phyloP scores from a whole-genome alignment of 2,329 filamentous ascomycete species.

The Xylariaceae sp. region DNA sequence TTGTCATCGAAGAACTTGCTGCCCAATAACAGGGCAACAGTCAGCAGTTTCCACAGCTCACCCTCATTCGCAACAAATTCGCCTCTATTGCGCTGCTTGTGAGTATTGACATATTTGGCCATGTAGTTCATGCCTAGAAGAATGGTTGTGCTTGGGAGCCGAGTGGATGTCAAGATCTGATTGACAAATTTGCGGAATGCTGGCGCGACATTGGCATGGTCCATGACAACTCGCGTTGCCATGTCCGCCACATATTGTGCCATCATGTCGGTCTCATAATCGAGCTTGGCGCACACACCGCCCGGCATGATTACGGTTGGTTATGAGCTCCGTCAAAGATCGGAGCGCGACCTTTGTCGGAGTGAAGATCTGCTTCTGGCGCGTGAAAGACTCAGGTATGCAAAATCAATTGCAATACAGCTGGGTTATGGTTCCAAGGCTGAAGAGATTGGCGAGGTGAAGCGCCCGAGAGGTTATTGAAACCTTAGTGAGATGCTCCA shows the following conservation, averaged over 20 bases:
- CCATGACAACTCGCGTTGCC: conserved; percentile 61
- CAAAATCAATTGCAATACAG: conserved; percentile 24
- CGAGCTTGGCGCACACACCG: conserved; percentile 88
- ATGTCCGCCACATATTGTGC: conserved; percentile 92
- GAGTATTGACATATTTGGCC: conserved; percentile 75
- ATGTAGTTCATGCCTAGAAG: conserved; percentile 87
- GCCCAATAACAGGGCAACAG: conserved; percentile 77
- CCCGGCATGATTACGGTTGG: conserved; percentile 59
- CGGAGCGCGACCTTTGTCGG: conserved; percentile 29
- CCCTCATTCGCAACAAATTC: conserved; percentile 55
- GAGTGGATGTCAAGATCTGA: conserved; percentile 85
- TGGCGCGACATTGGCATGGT: conserved; percentile 55
- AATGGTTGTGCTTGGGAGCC: conserved; percentile 87
- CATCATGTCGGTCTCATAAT: conserved; percentile 97
- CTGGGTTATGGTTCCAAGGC: conserved; percentile 35
- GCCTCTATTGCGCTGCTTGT: conserved; percentile 57
- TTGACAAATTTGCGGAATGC: conserved; percentile 90
- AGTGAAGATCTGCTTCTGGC: conserved; percentile 40
- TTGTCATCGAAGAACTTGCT: conserved; percentile 98
- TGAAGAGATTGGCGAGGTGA: conserved; percentile 33
- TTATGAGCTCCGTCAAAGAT: conserved; percentile 29
- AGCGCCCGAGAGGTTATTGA: conserved; percentile 20
- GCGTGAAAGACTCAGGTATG: conserved; percentile 34
- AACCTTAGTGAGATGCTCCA: conserved; percentile 36
- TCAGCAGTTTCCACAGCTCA: conserved; percentile 84